A percentile compares a stretch with the other conserved stretches of the same genome.
Conservation (phyloP, 148 eudicot genomes). For the Camellia granthamiana region DNA sequence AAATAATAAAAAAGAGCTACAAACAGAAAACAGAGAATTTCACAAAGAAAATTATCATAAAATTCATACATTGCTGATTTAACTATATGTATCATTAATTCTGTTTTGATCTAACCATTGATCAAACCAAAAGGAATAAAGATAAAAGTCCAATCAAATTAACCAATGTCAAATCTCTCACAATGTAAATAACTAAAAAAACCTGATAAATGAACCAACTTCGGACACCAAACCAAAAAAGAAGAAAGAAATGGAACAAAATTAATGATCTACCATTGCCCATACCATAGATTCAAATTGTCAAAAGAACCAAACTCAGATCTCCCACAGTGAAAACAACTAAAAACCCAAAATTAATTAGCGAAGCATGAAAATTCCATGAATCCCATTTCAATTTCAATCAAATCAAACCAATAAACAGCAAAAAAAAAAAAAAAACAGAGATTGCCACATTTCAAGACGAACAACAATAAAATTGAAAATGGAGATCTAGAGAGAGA, state of each 20-base stretch:
- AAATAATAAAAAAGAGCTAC: not conserved
- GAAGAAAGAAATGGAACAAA: too few species aligned
- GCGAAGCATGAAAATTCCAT: not conserved
- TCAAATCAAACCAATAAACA: not conserved
- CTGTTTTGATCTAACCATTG: not conserved
- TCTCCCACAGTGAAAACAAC: not conserved
- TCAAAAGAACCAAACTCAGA: not conserved
- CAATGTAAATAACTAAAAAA: not conserved
- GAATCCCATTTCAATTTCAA: not conserved
- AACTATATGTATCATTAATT: not conserved
- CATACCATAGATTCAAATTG: not conserved
- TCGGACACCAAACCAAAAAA: not conserved
- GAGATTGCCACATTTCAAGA: not conserved
- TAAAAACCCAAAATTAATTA: not conserved
- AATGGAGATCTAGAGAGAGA: constrained; percentile 6
- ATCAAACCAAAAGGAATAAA: not conserved
- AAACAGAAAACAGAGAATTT: too few species aligned
- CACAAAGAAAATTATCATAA: not conserved
- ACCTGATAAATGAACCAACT: not conserved
- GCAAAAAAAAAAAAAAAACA: too few species aligned
- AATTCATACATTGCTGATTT: not conserved
- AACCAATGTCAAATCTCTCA: not conserved
- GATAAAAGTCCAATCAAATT: not conserved
- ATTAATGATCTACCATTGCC: not conserved
- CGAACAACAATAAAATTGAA: not conserved